These are phyloP conservation scores for Penicillium soppii DNA, from an alignment of 495 filamentous ascomycete genomes.

Conservation along the genomic window DNA sequence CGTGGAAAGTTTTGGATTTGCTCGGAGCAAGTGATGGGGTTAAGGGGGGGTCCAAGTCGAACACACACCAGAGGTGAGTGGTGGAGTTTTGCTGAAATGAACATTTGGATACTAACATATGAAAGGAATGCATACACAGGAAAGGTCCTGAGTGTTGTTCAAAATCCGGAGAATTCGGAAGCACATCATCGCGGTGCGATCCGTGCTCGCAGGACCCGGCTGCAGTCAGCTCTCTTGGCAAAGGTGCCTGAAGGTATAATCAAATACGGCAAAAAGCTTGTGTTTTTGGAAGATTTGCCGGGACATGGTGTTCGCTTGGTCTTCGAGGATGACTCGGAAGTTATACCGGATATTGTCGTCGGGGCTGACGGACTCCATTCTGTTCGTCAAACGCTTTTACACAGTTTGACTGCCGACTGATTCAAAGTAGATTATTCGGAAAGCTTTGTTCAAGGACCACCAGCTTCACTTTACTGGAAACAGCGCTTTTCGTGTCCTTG, in stretches of 20 bases:
- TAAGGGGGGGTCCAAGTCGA: conserved; percentile 21
- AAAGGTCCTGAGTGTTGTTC: conserved; percentile 3
- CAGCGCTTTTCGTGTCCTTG: conserved; percentile 37
- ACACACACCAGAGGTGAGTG: conserved; percentile 19
- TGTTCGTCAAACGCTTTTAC: conserved; percentile 22
- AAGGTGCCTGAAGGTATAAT: conserved; percentile 38
- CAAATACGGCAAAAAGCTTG: conserved; percentile 38
- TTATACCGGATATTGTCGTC: conserved; percentile 46
- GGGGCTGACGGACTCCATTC: conserved; percentile 54
- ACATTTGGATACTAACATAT: background rate
- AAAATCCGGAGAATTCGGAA: conserved; percentile 14
- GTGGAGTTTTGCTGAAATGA: background rate
- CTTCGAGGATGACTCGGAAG: conserved; percentile 33
- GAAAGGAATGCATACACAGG: conserved; percentile 24
- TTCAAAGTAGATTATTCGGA: conserved; percentile 1
- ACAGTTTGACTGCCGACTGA: background rate
- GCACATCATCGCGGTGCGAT: conserved; percentile 15
- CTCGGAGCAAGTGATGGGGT: conserved; percentile 43
- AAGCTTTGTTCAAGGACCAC: conserved; percentile 29
- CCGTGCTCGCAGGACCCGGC: conserved; percentile 37
- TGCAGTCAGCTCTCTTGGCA: conserved; percentile 39
- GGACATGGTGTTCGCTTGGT: conserved; percentile 28
- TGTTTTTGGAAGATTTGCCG: conserved; percentile 24
- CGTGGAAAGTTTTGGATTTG: conserved; percentile 46
- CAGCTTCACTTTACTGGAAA: conserved; percentile 39